Conservation (phyloP, 225 moss, liverwort and hornwort genomes). For the Bryum argenteum region DNA sequence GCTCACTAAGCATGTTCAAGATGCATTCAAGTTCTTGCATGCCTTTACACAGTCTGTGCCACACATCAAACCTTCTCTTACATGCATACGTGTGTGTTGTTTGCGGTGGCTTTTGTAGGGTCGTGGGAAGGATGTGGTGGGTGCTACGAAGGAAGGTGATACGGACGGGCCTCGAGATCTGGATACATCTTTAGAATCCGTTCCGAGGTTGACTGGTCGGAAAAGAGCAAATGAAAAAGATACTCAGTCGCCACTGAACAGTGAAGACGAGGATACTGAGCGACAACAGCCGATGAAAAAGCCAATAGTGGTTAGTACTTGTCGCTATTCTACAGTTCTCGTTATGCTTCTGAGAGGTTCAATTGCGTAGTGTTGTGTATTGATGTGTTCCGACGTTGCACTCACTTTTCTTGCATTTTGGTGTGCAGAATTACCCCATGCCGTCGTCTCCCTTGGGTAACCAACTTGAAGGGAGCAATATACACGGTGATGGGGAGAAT, state of each 20-base stretch:
- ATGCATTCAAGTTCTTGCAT: too few species aligned
- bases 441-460: neutral
- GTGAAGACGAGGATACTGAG: neutral
- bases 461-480: neutral
- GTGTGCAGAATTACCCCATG: neutral
- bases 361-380: neutral
- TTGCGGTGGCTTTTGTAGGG: conserved; percentile 16
- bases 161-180: neutral
- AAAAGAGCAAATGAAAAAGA: conserved; percentile 1
- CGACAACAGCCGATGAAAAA: neutral
- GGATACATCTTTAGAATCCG: conserved; percentile 2
- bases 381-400: neutral
- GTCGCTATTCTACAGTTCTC: neutral
- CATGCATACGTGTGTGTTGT: neutral
- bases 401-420: neutral
- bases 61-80: too few species aligned
- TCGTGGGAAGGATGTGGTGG: neutral
- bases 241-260: conserved; percentile 5
- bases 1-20: neutral
- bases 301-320: conserved; percentile 15
- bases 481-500: conserved; percentile 7
- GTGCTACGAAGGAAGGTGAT: neutral
- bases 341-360: conserved; percentile 6
- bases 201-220: conserved; percentile 6
- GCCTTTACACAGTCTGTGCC: too few species aligned